A percentile compares a stretch with the other conserved stretches of the same genome.
These are phyloP conservation scores for Sugiyamaella novakii DNA, from an alignment of 1,139 yeast genomes.

Conservation along the genomic window DNA sequence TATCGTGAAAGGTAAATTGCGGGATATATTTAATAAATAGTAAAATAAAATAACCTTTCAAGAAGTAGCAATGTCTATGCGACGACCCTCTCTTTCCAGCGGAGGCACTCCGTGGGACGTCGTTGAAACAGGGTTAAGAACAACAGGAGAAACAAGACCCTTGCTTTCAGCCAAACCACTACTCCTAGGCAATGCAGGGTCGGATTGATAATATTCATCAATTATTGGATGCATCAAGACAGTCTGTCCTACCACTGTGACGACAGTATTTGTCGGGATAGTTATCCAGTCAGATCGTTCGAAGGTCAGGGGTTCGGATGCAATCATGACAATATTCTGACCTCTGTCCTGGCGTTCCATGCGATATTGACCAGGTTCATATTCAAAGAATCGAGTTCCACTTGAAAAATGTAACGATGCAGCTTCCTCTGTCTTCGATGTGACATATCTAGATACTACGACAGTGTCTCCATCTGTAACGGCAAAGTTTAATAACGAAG, in stretches of 20 bases:
- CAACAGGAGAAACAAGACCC: slow-evolving; percentile 85
- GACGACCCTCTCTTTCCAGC: slow-evolving; percentile 80
- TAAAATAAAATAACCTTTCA: not conserved
- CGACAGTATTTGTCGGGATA: slow-evolving; percentile 85
- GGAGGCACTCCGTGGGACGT: slow-evolving; percentile 72
- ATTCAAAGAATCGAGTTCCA: slow-evolving; percentile 87
- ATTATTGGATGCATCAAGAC: slow-evolving; percentile 86
- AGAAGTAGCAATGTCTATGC: slow-evolving; percentile 27
- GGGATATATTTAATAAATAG: too few species aligned
- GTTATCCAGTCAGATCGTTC: slow-evolving; percentile 98
- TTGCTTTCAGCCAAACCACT: slow-evolving; percentile 83
- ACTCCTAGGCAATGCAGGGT: slow-evolving; percentile 67
- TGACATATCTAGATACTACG: slow-evolving; percentile 84
- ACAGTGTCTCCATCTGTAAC: slow-evolving; percentile 92
- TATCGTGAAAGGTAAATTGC: too few species aligned
- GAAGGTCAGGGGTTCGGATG: slow-evolving; percentile 94
- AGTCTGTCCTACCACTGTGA: slow-evolving; percentile 84
- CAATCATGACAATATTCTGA: slow-evolving; percentile 93
- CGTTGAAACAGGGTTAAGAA: slow-evolving; percentile 41
- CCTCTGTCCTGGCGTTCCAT: slow-evolving; percentile 93
- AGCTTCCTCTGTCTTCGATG: slow-evolving; percentile 90
- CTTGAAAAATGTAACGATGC: slow-evolving; percentile 94
- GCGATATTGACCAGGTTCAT: slow-evolving; percentile 78
- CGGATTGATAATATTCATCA: slow-evolving; percentile 83
- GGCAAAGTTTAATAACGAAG: slow-evolving; percentile 88